Evolutionary conservation across 495 filamentous ascomycete species (phyloP).

Genomic region (Tuber aestivum): DNA sequence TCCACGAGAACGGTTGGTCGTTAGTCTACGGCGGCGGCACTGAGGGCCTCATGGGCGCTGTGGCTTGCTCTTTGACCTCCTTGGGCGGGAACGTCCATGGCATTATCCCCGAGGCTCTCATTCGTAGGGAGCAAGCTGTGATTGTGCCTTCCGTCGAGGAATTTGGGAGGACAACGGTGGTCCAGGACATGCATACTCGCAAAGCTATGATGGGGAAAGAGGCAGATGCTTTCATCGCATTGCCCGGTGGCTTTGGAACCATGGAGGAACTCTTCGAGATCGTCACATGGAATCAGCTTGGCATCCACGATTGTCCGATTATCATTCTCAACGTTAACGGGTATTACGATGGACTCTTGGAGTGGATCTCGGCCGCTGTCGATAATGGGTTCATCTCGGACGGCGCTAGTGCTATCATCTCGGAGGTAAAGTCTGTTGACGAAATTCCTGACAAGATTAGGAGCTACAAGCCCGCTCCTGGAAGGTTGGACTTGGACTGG

Average conservation of each 20-base stretch:
- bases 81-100: constrained; percentile 86
- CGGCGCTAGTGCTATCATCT: constrained; percentile 66
- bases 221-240: constrained; percentile 84
- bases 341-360: constrained; percentile 79
- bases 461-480: constrained; percentile 68
- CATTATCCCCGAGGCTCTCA: constrained; percentile 78
- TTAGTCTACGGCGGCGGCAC: constrained; percentile 96
- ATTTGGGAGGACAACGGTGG: constrained; percentile 79
- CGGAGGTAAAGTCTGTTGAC: constrained; percentile 63
- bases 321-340: constrained; percentile 79
- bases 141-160: constrained; percentile 58
- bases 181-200: constrained; percentile 89
- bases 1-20: constrained; percentile 66
- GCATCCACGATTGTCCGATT: constrained; percentile 78
- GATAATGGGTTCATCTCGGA: constrained; percentile 65
- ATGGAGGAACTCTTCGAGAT: constrained; percentile 96
- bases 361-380: constrained; percentile 76
- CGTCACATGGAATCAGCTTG: constrained; percentile 94
- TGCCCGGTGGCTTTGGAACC: constrained; percentile 88
- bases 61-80: constrained; percentile 78
- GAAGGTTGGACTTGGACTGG: constrained; percentile 77
- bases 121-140: constrained; percentile 67
- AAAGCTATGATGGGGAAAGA: constrained; percentile 87
- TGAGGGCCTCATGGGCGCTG: constrained; percentile 86
- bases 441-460: constrained; percentile 64